A percentile compares a stretch with the other conserved stretches of the same genome.
phyloP scores from a whole-genome alignment of 306 rosid species.

The Vachellia pachyceras region DNA sequence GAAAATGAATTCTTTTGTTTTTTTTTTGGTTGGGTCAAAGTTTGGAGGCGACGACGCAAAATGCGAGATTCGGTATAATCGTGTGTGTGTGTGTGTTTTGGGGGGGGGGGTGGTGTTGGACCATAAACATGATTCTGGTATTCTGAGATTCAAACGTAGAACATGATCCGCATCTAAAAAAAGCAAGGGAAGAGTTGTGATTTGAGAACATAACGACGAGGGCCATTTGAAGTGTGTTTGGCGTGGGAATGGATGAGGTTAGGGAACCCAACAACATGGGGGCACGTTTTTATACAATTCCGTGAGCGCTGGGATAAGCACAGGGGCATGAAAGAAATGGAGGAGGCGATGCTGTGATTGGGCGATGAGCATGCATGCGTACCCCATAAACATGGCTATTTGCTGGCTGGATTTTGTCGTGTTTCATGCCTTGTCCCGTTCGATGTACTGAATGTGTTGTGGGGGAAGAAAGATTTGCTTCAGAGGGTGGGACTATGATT shows the following conservation, averaged over 20 bases:
- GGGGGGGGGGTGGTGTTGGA: too few species aligned
- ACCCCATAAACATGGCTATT: neutral
- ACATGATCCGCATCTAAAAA: too few species aligned
- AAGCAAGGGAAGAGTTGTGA: neutral
- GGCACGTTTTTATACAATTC: neutral
- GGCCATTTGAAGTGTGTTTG: conserved; percentile 22
- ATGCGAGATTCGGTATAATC: too few species aligned
- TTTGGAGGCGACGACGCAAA: too few species aligned
- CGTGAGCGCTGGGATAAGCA: neutral
- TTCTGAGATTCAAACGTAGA: too few species aligned
- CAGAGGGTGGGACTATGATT: too few species aligned
- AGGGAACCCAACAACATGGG: neutral
- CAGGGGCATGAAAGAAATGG: neutral
- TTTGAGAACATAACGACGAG: neutral
- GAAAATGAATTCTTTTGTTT: too few species aligned
- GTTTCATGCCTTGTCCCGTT: neutral
- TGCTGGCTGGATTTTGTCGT: too few species aligned
- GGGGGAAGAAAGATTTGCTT: neutral
- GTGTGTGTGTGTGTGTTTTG: too few species aligned
- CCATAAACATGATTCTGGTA: too few species aligned
- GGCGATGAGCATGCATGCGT: neutral
- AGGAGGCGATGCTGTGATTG: neutral
- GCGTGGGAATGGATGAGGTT: neutral
- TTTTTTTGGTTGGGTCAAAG: too few species aligned
- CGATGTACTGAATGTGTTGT: neutral